Evolutionary conservation across 164 flowering plant species (phyloP).

Genomic region (Chimonanthus salicifolius): DNA sequence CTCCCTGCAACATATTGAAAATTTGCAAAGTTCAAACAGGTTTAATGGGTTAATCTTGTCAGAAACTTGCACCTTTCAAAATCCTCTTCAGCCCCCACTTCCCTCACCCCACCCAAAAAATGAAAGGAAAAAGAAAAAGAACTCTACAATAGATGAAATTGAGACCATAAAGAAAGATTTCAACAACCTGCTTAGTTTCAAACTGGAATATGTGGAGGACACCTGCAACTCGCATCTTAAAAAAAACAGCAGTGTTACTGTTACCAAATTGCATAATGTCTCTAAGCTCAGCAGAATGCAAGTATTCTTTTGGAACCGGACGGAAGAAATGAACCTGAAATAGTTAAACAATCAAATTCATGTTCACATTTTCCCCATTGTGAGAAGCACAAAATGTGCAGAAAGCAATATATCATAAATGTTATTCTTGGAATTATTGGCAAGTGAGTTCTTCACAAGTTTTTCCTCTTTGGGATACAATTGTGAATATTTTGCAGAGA

Average conservation of each 20-base stretch:
- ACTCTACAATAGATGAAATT: background rate
- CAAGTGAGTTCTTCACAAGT: too few relatives aligned
- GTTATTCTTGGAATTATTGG: too few relatives aligned
- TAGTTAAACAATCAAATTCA: slow-evolving; percentile 11
- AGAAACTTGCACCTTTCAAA: background rate
- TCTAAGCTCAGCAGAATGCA: slow-evolving; percentile 97
- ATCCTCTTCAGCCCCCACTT: background rate
- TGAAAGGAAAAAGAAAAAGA: background rate
- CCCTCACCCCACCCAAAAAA: background rate
- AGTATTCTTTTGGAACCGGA: slow-evolving; percentile 97
- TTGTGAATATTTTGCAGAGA: too few relatives aligned
- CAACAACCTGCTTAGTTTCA: slow-evolving; percentile 90
- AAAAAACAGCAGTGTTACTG: slow-evolving; percentile 97
- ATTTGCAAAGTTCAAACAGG: background rate
- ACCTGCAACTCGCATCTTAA: slow-evolving; percentile 99
- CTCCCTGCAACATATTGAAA: slow-evolving; percentile 56
- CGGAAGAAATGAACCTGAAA: slow-evolving; percentile 96
- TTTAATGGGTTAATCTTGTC: background rate
- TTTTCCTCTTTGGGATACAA: too few relatives aligned
- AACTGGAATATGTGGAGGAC: slow-evolving; percentile 98
- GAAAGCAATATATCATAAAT: background rate
- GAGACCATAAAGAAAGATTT: background rate
- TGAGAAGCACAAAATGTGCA: background rate
- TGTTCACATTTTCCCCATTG: background rate
- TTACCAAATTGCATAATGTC: slow-evolving; percentile 99